Evolutionary conservation across 345 rosid species (phyloP).

Genomic region (Sapria himalayana): DNA sequence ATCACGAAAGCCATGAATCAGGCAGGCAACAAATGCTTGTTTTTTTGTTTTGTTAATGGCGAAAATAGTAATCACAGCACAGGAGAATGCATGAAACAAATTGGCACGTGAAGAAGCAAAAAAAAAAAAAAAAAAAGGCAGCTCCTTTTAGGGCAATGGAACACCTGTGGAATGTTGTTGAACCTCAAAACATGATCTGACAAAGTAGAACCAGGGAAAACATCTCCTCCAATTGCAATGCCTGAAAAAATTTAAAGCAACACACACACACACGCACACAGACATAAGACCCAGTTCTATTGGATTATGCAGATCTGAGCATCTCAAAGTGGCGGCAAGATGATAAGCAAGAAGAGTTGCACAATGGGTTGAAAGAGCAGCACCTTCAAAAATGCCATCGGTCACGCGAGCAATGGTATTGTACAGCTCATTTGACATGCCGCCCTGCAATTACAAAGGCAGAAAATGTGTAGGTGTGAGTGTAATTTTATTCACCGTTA

Average conservation of each 20-base stretch:
- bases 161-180: constrained; percentile 90
- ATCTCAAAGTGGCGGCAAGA: too few species aligned
- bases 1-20: neutral
- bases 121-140: neutral
- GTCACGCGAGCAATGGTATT: constrained; percentile 81
- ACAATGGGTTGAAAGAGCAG: neutral
- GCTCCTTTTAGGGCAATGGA: neutral
- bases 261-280: constrained; percentile 3
- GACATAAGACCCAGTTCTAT: too few species aligned
- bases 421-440: constrained; percentile 96
- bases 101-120: neutral
- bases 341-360: neutral
- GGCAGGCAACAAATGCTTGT: neutral
- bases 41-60: neutral
- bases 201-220: constrained; percentile 86
- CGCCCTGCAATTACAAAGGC: constrained; percentile 37
- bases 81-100: neutral
- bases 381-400: constrained; percentile 91
- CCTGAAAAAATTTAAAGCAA: constrained; percentile 26
- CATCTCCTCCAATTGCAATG: constrained; percentile 97
- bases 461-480: too few species aligned
- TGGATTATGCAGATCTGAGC: too few species aligned
- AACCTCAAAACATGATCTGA: constrained; percentile 85
- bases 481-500: too few species aligned
- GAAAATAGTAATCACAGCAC: neutral